Base-by-base conservation (phyloP, 164 flowering plant genomes). In the Tetracentron sinense region DNA sequence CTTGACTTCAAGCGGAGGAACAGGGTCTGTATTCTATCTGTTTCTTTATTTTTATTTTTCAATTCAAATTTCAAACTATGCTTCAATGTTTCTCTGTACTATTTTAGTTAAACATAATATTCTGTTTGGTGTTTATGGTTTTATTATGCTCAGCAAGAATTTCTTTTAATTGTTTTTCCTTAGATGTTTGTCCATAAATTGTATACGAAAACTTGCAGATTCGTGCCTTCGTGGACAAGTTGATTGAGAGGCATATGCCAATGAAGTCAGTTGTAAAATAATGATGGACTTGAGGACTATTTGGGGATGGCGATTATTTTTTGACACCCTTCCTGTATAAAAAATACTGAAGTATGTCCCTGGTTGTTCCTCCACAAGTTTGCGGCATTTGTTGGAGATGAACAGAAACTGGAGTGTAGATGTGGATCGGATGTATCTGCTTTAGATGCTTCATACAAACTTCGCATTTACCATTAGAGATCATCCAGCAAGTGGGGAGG, bases 1-100 rank as follows among this genome's bases (percentile, higher is more conserved):
- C 97, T 95, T 56, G 97, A 95, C 83, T 89, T 65, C 67, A 91
- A 88, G 81, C 93, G 99, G 67, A 88, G 79, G 76, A 86, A 88
- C 71, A 95, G 88, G 97, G 99, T 91, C 0, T 44, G 67, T 17
- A 15, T 3, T 55, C 60, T 21, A 11, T 64, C 56, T 35, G 3
- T 65, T 31, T 64, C 20, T 17, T 5, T 63, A 11, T 19, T 42
- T 11, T 7, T 25, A n/a, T n/a, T n/a, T n/a, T n/a, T n/a, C n/a
- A n/a, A n/a, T 20, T 31, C 30, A 17, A 14, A n/a, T 52, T 54
- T 21, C 30, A 28, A 10, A 26, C n/a, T 14, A 30, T 33, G 48
- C 23, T 42, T 52, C 23, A 14, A 20, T 70, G 63, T 29, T 59
- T 38, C 53, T 46, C 22, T 35, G 15, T 6, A 14, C 31, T 51